A percentile compares a stretch with the other conserved stretches of the same genome.
These are phyloP conservation scores for Theobroma grandiflorum DNA, from an alignment of 441 rosid genomes.

Conservation along the genomic window DNA sequence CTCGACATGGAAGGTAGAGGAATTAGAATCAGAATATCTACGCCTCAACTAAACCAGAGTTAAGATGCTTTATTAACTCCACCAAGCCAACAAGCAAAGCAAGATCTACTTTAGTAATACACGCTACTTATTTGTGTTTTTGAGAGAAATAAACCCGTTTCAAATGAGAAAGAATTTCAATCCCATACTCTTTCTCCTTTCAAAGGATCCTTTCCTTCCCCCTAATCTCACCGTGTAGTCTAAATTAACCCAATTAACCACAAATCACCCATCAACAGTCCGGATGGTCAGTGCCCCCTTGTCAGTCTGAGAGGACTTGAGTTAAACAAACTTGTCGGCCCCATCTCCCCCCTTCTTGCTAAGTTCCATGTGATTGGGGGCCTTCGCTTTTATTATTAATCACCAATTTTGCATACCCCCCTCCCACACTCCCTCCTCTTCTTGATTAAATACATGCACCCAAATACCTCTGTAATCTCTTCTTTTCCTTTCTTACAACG, in stretches of 20 bases:
- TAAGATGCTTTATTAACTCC: background rate
- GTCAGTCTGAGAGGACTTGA: slow-evolving; percentile 32
- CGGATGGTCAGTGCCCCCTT: background rate
- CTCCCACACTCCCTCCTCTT: background rate
- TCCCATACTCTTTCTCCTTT: slow-evolving; percentile 23
- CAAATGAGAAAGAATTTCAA: slow-evolving; percentile 20
- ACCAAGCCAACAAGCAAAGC: background rate
- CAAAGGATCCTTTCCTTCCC: background rate
- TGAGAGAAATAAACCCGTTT: background rate
- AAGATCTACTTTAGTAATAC: slow-evolving; percentile 25
- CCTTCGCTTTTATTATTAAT: slow-evolving; percentile 32
- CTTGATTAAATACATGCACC: background rate
- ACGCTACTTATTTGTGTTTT: background rate
- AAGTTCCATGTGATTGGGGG: slow-evolving; percentile 56
- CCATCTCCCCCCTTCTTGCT: slow-evolving; percentile 38
- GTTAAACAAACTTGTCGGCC: slow-evolving; percentile 41
- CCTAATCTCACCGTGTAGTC: no score
- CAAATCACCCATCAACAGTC: background rate
- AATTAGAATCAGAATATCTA: slow-evolving; percentile 36
- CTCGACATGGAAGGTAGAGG: slow-evolving; percentile 9
- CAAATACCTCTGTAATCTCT: background rate
- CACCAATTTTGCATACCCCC: background rate
- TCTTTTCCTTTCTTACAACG: background rate
- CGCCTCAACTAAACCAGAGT: slow-evolving; percentile 27
- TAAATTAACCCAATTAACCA: background rate